phyloP scores from a whole-genome alignment of 495 filamentous ascomycete species.

The Xylaria castorea region DNA sequence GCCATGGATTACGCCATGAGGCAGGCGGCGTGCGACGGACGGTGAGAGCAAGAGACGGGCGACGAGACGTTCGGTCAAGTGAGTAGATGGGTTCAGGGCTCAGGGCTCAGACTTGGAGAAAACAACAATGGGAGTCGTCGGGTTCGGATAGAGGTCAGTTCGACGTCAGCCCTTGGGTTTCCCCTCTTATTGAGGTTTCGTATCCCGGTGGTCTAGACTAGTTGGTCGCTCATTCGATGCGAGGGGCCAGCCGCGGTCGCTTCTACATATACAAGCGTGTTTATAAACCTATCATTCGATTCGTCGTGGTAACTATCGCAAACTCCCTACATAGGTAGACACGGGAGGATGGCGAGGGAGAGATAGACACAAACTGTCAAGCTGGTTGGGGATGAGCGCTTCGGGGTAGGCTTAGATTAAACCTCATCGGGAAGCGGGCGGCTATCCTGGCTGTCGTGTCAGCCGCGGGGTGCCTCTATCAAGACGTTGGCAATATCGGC shows the following conservation, averaged over 20 bases:
- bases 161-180: conserved; percentile 29
- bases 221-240: conserved; percentile 24
- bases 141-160: conserved; percentile 28
- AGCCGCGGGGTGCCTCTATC: conserved; percentile 24
- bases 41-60: conserved; percentile 34
- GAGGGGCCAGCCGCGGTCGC: conserved; percentile 19
- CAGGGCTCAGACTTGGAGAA: not conserved
- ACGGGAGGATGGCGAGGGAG: not conserved
- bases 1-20: conserved; percentile 65
- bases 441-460: conserved; percentile 23
- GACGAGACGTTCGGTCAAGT: conserved; percentile 19
- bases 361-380: conserved; percentile 19
- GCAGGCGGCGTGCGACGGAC: conserved; percentile 40
- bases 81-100: not conserved
- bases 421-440: conserved; percentile 27
- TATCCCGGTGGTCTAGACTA: conserved; percentile 23
- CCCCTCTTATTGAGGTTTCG: conserved; percentile 27
- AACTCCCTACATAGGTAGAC: not conserved
- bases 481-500: not conserved
- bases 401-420: conserved; percentile 20
- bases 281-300: not conserved
- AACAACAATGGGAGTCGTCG: conserved; percentile 14
- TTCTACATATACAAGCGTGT: conserved; percentile 1
- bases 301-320: not conserved
- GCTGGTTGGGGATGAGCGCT: conserved; percentile 21